Evolutionary conservation across 805 yeast species (phyloP).

Genomic region (Wickerhamomyces canadensis): DNA sequence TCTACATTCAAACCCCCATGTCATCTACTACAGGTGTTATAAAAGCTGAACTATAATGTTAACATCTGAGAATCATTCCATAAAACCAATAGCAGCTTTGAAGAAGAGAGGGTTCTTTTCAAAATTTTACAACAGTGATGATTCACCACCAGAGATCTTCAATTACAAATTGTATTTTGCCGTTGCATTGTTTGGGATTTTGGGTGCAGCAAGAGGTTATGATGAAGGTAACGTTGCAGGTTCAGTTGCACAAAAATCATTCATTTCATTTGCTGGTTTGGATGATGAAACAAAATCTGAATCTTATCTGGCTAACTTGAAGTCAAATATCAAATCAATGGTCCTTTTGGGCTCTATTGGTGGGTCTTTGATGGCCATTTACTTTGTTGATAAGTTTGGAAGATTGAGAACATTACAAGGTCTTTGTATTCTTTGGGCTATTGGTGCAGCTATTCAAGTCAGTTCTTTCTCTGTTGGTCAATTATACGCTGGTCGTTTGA

Average conservation of each 20-base stretch:
- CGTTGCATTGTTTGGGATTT: conserved; percentile 44
- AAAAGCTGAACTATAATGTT: too few relatives aligned
- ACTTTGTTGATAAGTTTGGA: conserved; percentile 45
- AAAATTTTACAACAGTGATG: conserved; percentile 16
- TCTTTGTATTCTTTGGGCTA: conserved; percentile 38
- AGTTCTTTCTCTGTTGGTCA: conserved; percentile 43
- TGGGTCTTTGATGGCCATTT: conserved; percentile 45
- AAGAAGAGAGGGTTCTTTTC: conserved; percentile 2
- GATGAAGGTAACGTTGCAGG: conserved; percentile 53
- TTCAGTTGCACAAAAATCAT: conserved; percentile 37
- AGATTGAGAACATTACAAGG: conserved; percentile 42
- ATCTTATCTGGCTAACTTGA: conserved; percentile 36
- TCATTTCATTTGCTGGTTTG: conserved; percentile 39
- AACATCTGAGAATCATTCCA: too few relatives aligned
- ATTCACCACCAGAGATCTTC: conserved; percentile 38
- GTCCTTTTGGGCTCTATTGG: conserved; percentile 52
- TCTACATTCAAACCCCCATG: too few relatives aligned
- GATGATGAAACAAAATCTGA: conserved; percentile 31
- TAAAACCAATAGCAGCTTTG: background rate
- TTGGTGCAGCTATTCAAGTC: conserved; percentile 43
- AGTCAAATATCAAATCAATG: conserved; percentile 53
- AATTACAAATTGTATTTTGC: conserved; percentile 41
- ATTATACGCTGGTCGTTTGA: conserved; percentile 47
- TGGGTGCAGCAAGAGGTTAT: conserved; percentile 52
- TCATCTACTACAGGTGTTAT: too few relatives aligned